Base-by-base conservation (phyloP, 148 eudicot species). In the Polygonum aviculare region DNA sequence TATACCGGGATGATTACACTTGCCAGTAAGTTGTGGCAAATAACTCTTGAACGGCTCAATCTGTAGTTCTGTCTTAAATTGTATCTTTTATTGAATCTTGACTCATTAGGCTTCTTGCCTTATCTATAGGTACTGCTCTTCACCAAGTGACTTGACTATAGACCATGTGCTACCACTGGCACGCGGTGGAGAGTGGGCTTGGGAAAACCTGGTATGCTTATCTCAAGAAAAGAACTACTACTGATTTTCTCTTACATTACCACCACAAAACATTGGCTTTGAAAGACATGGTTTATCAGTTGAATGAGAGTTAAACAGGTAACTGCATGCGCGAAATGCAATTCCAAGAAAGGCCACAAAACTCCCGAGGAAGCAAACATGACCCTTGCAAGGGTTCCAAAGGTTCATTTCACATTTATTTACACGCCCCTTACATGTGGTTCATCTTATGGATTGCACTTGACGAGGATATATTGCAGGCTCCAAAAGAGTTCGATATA, bases 181-280 rank as follows among this genome's bases (percentile, higher is more conserved):
- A 44, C 89, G 89, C 38, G 98, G 97, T 49, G 98, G 98, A 75
- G 77, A 90, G 80, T 92, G 98, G 98, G 85, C 83, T 60, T 94
- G 98, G 98, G 98, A 90, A 79, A 94, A 94, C 77, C 82, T 94
- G 91, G 98, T 94, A 86, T 84, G 90, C 44, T 1, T 14, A 57
- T 67, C 72, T 67, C 72, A 67, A 36, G 44, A 7, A 2, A 67
- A 67, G 38, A 54, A 18, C 60, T 77, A 47, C 33, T 77, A 51
- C 21, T 77, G 45, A 41, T 16, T 44, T 41, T 72, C 48, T 19
- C 4, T 18, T 72, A 48, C 33, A n/a, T 72, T 3, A 39, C n/a
- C 35, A 41, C 22, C 74, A 19, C 33, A 14, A 33, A 51, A 5
- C 57, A 51, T 51, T 67, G 36, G 38, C 72, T 15, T 67, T 67